A percentile compares a stretch with the other conserved stretches of the same genome.
phyloP scores from a whole-genome alignment of 345 rosid species.

The Eucalyptus pauciflora region DNA sequence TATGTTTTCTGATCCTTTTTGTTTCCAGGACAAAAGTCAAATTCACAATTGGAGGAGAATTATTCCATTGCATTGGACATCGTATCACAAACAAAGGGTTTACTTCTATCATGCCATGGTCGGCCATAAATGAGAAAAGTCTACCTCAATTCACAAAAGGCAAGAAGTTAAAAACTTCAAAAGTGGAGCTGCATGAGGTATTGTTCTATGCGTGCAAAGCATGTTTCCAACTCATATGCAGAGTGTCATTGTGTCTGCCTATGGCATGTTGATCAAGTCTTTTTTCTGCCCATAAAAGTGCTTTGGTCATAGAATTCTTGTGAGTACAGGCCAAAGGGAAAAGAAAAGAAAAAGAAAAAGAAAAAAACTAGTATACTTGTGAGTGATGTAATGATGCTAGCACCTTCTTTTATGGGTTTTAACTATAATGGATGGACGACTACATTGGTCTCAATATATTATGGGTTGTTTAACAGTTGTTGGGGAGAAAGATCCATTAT shows the following conservation, averaged over 20 bases:
- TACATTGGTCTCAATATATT: background rate
- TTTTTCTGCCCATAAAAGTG: background rate
- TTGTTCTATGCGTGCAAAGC: background rate
- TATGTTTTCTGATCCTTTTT: background rate
- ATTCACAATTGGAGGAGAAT: conserved; percentile 70
- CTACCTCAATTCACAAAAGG: conserved; percentile 62
- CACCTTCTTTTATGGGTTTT: background rate
- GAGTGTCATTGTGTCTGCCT: background rate
- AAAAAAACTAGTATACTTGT: background rate
- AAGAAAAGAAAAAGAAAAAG: background rate
- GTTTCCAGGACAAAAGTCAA: conserved; percentile 64
- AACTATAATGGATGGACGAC: background rate
- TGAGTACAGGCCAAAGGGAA: background rate
- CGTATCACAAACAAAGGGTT: conserved; percentile 58
- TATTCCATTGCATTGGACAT: conserved; percentile 69
- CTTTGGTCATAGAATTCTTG: background rate
- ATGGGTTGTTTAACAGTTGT: background rate
- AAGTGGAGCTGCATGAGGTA: conserved; percentile 79
- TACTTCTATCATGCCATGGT: conserved; percentile 91
- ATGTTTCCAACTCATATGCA: background rate
- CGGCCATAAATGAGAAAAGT: conserved; percentile 62
- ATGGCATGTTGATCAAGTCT: background rate
- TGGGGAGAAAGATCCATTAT: background rate
- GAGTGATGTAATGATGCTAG: background rate
- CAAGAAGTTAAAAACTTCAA: conserved; percentile 64